Conservation (phyloP, 1,284 basidiomycete genomes). For the Athelia sp. region DNA sequence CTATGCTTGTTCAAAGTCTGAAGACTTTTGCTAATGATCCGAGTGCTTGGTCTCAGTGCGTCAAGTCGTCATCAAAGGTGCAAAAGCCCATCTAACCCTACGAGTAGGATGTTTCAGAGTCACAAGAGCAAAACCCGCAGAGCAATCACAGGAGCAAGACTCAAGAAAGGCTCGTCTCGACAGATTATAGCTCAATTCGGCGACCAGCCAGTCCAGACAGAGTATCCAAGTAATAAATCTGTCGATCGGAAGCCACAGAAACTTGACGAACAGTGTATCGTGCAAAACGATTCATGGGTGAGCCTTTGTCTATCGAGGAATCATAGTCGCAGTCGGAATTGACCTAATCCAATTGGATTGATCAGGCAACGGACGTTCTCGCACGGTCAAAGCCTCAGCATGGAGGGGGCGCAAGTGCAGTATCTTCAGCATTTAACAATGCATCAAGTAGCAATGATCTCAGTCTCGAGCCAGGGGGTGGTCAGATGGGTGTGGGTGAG, state of each 20-base stretch:
- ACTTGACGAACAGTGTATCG: neutral
- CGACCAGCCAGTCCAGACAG: neutral
- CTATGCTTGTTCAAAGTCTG: neutral
- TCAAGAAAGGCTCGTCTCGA: neutral
- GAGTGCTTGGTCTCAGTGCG: no score
- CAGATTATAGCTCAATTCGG: neutral
- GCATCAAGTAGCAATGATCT: no score
- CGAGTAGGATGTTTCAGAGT: neutral
- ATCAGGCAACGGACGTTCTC: neutral
- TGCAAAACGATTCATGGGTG: neutral
- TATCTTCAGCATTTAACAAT: no score
- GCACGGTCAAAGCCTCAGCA: no score
- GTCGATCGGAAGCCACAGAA: neutral
- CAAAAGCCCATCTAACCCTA: neutral
- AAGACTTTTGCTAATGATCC: no score
- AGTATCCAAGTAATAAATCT: neutral
- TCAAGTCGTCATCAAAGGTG: neutral
- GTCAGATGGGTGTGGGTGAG: no score
- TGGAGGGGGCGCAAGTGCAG: no score
- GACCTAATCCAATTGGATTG: neutral
- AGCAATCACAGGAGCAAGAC: neutral
- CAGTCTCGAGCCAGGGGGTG: no score
- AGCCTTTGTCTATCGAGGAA: neutral
- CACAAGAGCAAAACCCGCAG: conserved; percentile 1
- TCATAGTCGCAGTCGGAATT: neutral